phyloP scores from a whole-genome alignment of 1,139 yeast species.

The Geotrichum europaeum region DNA sequence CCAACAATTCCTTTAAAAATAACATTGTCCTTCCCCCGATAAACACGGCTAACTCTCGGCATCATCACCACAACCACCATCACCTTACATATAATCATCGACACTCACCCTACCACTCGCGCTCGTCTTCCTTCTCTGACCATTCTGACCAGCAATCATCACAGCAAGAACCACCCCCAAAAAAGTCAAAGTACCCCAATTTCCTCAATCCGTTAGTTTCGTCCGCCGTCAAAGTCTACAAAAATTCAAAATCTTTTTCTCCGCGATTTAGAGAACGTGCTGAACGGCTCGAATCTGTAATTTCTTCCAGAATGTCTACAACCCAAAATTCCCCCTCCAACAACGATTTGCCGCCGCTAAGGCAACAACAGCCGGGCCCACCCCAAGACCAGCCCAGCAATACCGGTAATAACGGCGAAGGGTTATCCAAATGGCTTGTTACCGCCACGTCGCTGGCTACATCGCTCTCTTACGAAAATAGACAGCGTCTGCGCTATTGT shows the following conservation, averaged over 20 bases:
- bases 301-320: slow-evolving; percentile 26
- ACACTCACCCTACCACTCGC: slow-evolving; percentile 15
- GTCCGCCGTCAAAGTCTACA: slow-evolving; percentile 56
- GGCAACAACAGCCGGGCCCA: background rate
- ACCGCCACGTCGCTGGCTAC: slow-evolving; percentile 41
- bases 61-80: background rate
- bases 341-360: background rate
- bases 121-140: slow-evolving; percentile 13
- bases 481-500: slow-evolving; percentile 65
- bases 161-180: background rate
- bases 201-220: slow-evolving; percentile 35
- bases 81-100: slow-evolving; percentile 6
- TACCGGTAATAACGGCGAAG: background rate
- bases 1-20: background rate
- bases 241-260: slow-evolving; percentile 49
- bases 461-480: slow-evolving; percentile 56
- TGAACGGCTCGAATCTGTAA: slow-evolving; percentile 58
- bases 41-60: slow-evolving; percentile 2
- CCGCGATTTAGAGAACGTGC: slow-evolving; percentile 61
- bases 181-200: background rate
- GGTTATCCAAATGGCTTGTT: slow-evolving; percentile 23
- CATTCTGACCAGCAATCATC: background rate
- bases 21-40: slow-evolving; percentile 11
- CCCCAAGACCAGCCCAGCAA: background rate
- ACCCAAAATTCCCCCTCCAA: background rate